These are phyloP conservation scores for Nicotiana tabacum DNA, from an alignment of 257 asterid species.

Conservation along the genomic window DNA sequence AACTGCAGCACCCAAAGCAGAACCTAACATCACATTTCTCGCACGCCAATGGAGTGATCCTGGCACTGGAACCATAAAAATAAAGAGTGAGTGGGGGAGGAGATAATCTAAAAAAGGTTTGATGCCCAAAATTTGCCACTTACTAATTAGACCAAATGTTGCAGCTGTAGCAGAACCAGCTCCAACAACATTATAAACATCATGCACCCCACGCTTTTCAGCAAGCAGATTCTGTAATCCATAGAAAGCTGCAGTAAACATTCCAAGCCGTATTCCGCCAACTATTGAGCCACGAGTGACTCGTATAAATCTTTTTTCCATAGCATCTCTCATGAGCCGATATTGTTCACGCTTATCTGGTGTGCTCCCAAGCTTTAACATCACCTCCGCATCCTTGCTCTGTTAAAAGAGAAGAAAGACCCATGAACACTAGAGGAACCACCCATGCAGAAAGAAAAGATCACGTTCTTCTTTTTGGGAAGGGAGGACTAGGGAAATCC, in stretches of 20 bases:
- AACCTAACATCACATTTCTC: conserved; percentile 84
- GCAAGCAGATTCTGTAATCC: conserved; percentile 83
- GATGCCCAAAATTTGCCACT: conserved; percentile 24
- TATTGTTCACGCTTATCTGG: conserved; percentile 92
- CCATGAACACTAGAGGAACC: not conserved
- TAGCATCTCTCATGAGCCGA: conserved; percentile 95
- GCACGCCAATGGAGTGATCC: conserved; percentile 86
- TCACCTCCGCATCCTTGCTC: conserved; percentile 98
- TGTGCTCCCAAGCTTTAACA: conserved; percentile 97
- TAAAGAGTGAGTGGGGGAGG: not conserved
- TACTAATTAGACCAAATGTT: conserved; percentile 79
- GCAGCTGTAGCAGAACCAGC: conserved; percentile 99
- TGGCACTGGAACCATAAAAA: conserved; percentile 60
- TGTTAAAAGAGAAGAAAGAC: conserved; percentile 24
- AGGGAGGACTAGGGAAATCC: not conserved
- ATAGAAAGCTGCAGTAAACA: conserved; percentile 85
- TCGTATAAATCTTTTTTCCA: conserved; percentile 89
- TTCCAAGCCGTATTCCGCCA: conserved; percentile 95
- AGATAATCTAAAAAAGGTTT: conserved; percentile 7
- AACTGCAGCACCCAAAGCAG: conserved; percentile 81
- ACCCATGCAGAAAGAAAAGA: not conserved
- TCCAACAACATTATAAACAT: conserved; percentile 78
- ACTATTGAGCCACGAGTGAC: conserved; percentile 93
- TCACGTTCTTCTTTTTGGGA: not conserved
- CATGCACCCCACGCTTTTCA: conserved; percentile 84